Percentiles rank a stretch among this genome's conserved stretches.
These are phyloP conservation scores for Macrocybe sp. DNA, from an alignment of 1,284 basidiomycete genomes.

Conservation along the genomic window DNA sequence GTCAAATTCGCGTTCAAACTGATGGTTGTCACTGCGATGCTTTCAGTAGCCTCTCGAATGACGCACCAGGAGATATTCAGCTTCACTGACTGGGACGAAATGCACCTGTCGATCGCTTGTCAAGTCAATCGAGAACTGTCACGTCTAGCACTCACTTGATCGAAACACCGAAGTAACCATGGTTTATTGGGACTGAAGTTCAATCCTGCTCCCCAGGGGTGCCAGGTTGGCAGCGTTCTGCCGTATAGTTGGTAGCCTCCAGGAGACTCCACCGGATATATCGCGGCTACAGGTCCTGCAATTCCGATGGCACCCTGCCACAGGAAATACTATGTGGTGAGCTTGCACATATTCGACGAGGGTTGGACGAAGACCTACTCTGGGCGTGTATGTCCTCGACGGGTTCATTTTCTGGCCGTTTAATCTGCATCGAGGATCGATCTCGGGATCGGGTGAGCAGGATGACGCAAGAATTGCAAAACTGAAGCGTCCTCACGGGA, in stretches of 20 bases:
- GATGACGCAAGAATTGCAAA: neutral
- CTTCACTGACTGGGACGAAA: constrained; percentile 42
- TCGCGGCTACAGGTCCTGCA: constrained; percentile 54
- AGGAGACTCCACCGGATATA: constrained; percentile 64
- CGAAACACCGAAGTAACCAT: constrained; percentile 62
- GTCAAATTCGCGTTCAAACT: constrained; percentile 57
- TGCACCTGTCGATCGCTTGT: constrained; percentile 28
- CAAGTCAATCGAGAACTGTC: neutral
- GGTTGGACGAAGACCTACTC: constrained; percentile 29
- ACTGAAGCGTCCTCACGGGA: constrained; percentile 33
- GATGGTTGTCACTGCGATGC: constrained; percentile 7
- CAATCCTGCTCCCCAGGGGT: constrained; percentile 52
- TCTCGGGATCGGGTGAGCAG: constrained; percentile 24
- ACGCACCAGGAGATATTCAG: constrained; percentile 40
- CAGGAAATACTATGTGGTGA: neutral
- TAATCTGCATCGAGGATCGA: constrained; percentile 57
- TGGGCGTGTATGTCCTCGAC: constrained; percentile 54
- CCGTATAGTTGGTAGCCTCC: constrained; percentile 66
- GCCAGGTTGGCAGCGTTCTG: constrained; percentile 54
- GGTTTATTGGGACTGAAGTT: constrained; percentile 45
- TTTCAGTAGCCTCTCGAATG: neutral
- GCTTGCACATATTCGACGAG: neutral
- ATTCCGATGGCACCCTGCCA: constrained; percentile 59
- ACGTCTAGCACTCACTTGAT: constrained; percentile 38
- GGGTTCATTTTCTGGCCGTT: constrained; percentile 66